Base-by-base conservation (phyloP, 129 eudicot species). In the Scalesia atractyloides region DNA sequence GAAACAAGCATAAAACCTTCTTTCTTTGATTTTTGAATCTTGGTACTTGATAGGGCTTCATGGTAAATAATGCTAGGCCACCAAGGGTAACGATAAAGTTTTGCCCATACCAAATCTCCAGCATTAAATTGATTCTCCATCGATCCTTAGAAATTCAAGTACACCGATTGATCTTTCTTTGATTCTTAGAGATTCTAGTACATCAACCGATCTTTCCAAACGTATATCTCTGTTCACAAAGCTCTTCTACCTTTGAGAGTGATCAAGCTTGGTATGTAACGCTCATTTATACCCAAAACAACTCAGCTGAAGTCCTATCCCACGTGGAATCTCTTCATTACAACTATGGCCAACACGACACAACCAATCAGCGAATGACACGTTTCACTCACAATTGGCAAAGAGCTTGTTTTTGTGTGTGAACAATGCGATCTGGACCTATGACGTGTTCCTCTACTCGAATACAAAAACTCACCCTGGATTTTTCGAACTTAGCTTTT, bases 51-150 rank as follows among this genome's bases (percentile, higher is more conserved):
- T 22, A 62, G 53, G 33, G 66, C 56, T 69, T 84, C 85, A 58
- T 73, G 20, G 22, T 39, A 80, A 2, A 84, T 26, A 2, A 68
- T 68, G 46, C 84, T 72, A 0, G 86, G 84, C 82, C 86, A 84
- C 84, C 84, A 84, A 14, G 79, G 83, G 51, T 78, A 57, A 9
- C 19, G 36, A 17, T 66, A 17, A 13, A 75, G 41, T 64, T 75
- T 81, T 13, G 71, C 82, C 80, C 84, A 81, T 5, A 81, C 84
- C 33, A 85, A 16, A 62, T 81, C 80, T 5, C 83, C 79, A 1
- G 18, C 51, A 37, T 46, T 19, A 49, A 57, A 78, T 30, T 7
- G 44, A 16, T 66, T 75, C 10, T 18, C 50, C 78, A 63, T 54
- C 7, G 59, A 51, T 41, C 34, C 0, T 30, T 30, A 30, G 34